Evolutionary conservation across 2,329 filamentous ascomycete species (phyloP).

Genomic region (Aureobasidium namibiae): DNA sequence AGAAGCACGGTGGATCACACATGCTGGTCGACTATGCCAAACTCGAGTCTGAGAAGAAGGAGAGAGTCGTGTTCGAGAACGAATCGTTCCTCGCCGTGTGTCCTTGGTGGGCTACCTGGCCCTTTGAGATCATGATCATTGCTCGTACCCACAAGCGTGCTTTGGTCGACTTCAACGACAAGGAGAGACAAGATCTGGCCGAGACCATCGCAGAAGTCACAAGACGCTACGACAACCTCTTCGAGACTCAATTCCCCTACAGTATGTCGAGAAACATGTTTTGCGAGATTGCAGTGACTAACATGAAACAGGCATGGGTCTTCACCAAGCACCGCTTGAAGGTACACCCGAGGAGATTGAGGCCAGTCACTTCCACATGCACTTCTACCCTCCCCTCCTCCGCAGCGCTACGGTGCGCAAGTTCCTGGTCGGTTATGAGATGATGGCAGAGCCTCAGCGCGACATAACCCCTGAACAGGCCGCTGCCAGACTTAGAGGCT

Average conservation of each 20-base stretch:
- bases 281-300: background rate
- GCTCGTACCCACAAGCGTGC: slow-evolving; percentile 76
- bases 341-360: slow-evolving; percentile 77
- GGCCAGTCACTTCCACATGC: slow-evolving; percentile 85
- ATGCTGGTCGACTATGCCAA: slow-evolving; percentile 80
- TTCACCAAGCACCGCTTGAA: slow-evolving; percentile 87
- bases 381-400: slow-evolving; percentile 92
- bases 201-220: slow-evolving; percentile 83
- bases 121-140: slow-evolving; percentile 88
- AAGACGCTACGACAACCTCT: slow-evolving; percentile 89
- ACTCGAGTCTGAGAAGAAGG: slow-evolving; percentile 71
- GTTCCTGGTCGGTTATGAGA: slow-evolving; percentile 92
- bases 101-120: slow-evolving; percentile 98
- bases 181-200: slow-evolving; percentile 66
- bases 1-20: slow-evolving; percentile 63
- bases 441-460: slow-evolving; percentile 94
- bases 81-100: slow-evolving; percentile 76
- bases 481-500: slow-evolving; percentile 64
- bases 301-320: slow-evolving; percentile 60
- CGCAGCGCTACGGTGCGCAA: slow-evolving; percentile 91
- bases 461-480: slow-evolving; percentile 98
- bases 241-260: slow-evolving; percentile 94
- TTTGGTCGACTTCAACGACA: slow-evolving; percentile 67
- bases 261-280: slow-evolving; percentile 43
- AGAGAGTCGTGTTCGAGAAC: slow-evolving; percentile 86